phyloP scores from a whole-genome alignment of 192 early-diverging fungal species.

The Diversispora epigaea region DNA sequence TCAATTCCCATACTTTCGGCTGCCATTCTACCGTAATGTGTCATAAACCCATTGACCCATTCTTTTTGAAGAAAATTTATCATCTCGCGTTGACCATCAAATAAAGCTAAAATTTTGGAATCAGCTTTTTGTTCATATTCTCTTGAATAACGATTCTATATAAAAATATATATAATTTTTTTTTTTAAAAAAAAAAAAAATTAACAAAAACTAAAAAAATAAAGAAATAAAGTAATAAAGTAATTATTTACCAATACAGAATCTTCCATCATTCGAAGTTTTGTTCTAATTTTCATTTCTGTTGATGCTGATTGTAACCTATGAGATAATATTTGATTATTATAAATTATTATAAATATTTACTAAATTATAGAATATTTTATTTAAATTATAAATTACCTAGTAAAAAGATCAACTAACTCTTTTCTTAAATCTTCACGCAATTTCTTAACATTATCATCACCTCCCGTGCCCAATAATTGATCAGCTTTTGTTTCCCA shows the following conservation, averaged over 20 bases:
- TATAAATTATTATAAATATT: neutral
- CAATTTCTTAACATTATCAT: neutral
- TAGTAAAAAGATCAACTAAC: neutral
- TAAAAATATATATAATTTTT: neutral
- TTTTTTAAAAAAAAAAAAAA: neutral
- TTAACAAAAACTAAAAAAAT: neutral
- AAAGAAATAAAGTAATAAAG: neutral
- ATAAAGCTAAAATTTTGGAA: neutral
- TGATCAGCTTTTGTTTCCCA: slow-evolving; percentile 1
- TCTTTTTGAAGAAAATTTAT: neutral
- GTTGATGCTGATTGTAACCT: too few species aligned
- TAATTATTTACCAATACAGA: neutral
- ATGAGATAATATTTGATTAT: too few species aligned
- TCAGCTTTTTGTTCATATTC: neutral
- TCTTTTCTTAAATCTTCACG: neutral
- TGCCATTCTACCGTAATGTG: neutral
- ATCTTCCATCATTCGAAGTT: too few species aligned
- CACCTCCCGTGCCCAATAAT: neutral
- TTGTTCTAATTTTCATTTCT: too few species aligned
- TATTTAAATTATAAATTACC: neutral
- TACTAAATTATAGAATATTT: neutral
- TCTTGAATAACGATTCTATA: neutral
- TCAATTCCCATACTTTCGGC: neutral
- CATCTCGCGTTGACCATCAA: slow-evolving; percentile 6
- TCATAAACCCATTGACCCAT: neutral